A percentile compares a stretch with the other conserved stretches of the same genome.
phyloP scores from a whole-genome alignment of 2,329 filamentous ascomycete species.

The Lachnellula subtilissima region DNA sequence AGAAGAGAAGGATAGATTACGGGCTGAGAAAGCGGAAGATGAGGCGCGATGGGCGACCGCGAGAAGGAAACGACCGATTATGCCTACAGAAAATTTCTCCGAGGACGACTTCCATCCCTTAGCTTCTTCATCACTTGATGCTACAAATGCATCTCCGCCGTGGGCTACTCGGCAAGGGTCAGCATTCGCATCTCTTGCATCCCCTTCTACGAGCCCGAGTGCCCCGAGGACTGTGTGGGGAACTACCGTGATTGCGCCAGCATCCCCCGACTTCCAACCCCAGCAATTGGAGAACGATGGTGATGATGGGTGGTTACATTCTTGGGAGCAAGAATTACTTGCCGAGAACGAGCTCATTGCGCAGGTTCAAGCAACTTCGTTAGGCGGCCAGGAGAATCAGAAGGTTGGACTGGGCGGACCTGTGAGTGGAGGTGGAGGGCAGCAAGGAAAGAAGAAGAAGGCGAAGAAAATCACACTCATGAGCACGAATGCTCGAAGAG shows the following conservation, averaged over 20 bases:
- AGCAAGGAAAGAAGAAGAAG: conserved; percentile 59
- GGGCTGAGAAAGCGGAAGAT: conserved; percentile 65
- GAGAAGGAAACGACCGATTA: conserved; percentile 50
- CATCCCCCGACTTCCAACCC: conserved; percentile 50
- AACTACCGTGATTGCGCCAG: conserved; percentile 61
- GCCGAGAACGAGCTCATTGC: conserved; percentile 55
- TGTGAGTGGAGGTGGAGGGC: conserved; percentile 5
- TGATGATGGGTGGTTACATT: conserved; percentile 83
- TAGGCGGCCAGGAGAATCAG: conserved; percentile 25
- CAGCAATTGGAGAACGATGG: conserved; percentile 24
- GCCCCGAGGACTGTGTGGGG: conserved; percentile 84
- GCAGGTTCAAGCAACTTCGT: conserved; percentile 53
- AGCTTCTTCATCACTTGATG: conserved; percentile 42
- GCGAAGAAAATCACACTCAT: conserved; percentile 69
- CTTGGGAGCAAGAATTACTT: conserved; percentile 72
- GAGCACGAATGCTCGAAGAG: conserved; percentile 50
- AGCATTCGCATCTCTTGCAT: conserved; percentile 65
- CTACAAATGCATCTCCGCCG: conserved; percentile 42
- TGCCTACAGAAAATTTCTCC: conserved; percentile 44
- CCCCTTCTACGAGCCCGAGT: conserved; percentile 76
- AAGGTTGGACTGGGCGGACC: conserved; percentile 1
- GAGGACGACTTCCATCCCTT: conserved; percentile 62
- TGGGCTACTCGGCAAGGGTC: conserved; percentile 52
- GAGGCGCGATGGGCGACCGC: conserved; percentile 58
- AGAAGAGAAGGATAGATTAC: conserved; percentile 65